phyloP scores from a whole-genome alignment of 2,329 filamentous ascomycete species.

The Dactylellina parvicollis region DNA sequence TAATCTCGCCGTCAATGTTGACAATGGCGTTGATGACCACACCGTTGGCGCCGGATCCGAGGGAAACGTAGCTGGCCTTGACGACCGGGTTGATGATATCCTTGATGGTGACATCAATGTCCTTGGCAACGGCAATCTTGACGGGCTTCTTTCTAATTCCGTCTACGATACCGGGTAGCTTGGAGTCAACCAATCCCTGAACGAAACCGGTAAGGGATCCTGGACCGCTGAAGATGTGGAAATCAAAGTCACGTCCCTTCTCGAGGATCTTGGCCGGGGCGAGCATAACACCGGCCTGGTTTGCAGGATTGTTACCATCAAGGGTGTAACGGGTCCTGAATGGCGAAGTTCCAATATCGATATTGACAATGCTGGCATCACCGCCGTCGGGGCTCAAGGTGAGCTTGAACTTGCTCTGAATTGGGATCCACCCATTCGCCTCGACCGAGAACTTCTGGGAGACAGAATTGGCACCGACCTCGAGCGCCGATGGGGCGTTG shows the following conservation, averaged over 20 bases:
- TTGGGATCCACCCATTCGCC: slow-evolving; percentile 41
- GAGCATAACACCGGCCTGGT: slow-evolving; percentile 33
- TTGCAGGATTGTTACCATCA: slow-evolving; percentile 15
- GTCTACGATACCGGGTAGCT: slow-evolving; percentile 16
- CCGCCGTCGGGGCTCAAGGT: slow-evolving; percentile 20
- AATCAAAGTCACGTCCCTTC: slow-evolving; percentile 43
- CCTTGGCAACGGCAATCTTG: slow-evolving; percentile 3
- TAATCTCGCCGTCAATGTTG: slow-evolving; percentile 17
- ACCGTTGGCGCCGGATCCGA: slow-evolving; percentile 14
- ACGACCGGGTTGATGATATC: slow-evolving; percentile 26
- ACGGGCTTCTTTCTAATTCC: slow-evolving; percentile 31
- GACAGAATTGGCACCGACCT: slow-evolving; percentile 14
- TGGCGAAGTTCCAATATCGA: slow-evolving; percentile 33
- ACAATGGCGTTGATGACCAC: slow-evolving; percentile 27
- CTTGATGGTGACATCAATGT: slow-evolving; percentile 21
- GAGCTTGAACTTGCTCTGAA: slow-evolving; percentile 44
- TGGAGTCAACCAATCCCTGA: slow-evolving; percentile 35
- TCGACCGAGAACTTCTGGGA: slow-evolving; percentile 27
- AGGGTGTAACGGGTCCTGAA: slow-evolving; percentile 26
- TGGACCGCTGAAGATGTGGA: slow-evolving; percentile 37
- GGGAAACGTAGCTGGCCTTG: slow-evolving; percentile 36
- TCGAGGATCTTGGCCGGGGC: slow-evolving; percentile 51
- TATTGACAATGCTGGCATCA: slow-evolving; percentile 29
- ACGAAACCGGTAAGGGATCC: slow-evolving; percentile 32
- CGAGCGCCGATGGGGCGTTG: slow-evolving; percentile 16